Base-by-base conservation (phyloP, 1,139 yeast species). In the Saccharomycopsis crataegensis region DNA sequence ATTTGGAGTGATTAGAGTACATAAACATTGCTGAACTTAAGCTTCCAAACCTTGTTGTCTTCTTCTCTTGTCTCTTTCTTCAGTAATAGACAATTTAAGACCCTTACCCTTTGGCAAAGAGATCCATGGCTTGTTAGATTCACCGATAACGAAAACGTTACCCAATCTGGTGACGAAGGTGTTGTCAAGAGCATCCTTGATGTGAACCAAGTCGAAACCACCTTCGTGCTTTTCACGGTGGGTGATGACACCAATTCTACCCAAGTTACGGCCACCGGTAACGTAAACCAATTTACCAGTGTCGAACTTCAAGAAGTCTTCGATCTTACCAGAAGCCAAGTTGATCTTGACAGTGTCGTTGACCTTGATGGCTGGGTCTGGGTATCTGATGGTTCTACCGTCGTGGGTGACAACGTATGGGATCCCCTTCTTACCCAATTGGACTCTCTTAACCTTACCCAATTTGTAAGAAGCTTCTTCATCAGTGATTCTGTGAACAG, bases 101-200 rank as follows among this genome's bases (percentile, higher is more conserved):
- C 99, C 99, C 86, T 93, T 93, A 82, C 98, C 98, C 91, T 90
- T 93, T 83, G 99, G 99, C 77, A 93, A 83, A 62, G 97, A 89
- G 74, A 93, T 84, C 83, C 83, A 82, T 72, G 98, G 96, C 81
- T 90, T 91, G 77, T 91, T 87, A 71, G 94, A 94, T 80, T 91
- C 97, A 80, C 98, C 98, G 72, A 93, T 86, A 71, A 91, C 86
- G 78, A 93, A 93, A 69, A 93, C 96, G 86, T 93, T 93, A 68
- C 85, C 74, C 72, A 91, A 84, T 85, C 99, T 91, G 78, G 99
- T 93, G 69, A 93, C 97, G 79, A 93, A 93, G 68, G 94, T 80
- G 93, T 93, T 93, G 75, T 91, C 98, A 70, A 90, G 84, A 62
- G 96, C 77, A 74, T 91, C 99, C 86, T 91, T 91, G 76, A 91